Base-by-base conservation (phyloP, 2,329 filamentous ascomycete genomes). In the Chaetomium sp. region DNA sequence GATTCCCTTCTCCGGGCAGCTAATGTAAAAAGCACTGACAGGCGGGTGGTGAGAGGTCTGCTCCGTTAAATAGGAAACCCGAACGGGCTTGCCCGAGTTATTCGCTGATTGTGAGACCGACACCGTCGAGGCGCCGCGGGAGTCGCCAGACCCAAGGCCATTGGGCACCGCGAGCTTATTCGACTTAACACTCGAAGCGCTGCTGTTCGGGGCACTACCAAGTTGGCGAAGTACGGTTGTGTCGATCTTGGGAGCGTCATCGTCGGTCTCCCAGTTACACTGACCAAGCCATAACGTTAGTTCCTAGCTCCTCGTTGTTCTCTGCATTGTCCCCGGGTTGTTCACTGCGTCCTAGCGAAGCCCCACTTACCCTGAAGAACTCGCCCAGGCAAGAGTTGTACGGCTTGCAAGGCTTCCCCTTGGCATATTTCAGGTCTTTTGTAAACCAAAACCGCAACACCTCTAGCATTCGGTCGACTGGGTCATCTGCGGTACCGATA, bases 371-470 rank as follows among this genome's bases (percentile, higher is more conserved):
- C 74, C 91, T 82, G 75, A 99, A 99, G 75, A 99, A 99, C 75
- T 99, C 94, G 61, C 94, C 94, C 50, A 99, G 75, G 38, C 91
- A 91, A 48, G 91, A 96, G 73, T 99, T 99, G 76, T 99, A 99
- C 9, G 94, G 94, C 74, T 99, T 99, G 84, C 92, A 97, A 44
- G 94, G 94, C 76, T 91, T 95, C 58, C 92, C 92, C 76, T 97
- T 97, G 70, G 95, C 89, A 68, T 97, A 99, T 82, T 99, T 99
- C 72, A 99, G 72, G 71, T 99, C 94, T 72, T 99, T 99, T 60
- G 94, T 97, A 67, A 97, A 95, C 94, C 94, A 99, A 74, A 97
- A 99, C 58, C 91, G 86, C 65, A 97, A 74, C 35, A 95, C 90
- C 67, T 92, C 91, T 51, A 99, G 81, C 89, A 96, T 96, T 64